Evolutionary conservation across 345 rosid genomes (phyloP).

Genomic region (Gossypium rotundifolium): DNA sequence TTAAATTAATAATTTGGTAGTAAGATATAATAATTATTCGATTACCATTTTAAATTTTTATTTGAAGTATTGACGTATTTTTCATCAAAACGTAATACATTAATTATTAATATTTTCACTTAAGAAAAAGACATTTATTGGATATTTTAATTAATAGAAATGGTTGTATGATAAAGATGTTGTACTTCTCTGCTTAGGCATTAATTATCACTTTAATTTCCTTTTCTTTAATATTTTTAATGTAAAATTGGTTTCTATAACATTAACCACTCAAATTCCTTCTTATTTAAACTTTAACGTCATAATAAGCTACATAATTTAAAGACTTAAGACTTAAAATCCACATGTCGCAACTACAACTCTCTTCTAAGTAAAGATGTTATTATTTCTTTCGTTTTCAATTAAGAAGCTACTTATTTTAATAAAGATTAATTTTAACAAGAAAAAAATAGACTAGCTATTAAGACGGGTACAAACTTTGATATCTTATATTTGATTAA

Average conservation of each 20-base stretch:
- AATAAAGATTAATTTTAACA: neutral
- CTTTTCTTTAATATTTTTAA: neutral
- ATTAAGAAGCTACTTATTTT: neutral
- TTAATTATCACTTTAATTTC: neutral
- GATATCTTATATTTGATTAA: too few species aligned
- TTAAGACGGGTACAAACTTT: too few species aligned
- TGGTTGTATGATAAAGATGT: too few species aligned
- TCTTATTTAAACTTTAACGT: neutral
- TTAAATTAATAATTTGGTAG: neutral
- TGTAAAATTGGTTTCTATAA: neutral
- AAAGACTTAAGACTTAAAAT: neutral
- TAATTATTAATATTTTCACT: too few species aligned
- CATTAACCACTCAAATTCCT: neutral
- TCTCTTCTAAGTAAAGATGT: neutral
- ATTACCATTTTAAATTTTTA: too few species aligned
- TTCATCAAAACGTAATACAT: too few species aligned
- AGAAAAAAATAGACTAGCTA: neutral
- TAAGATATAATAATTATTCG: too few species aligned
- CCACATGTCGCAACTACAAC: neutral
- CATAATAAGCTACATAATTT: neutral
- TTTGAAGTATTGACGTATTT: too few species aligned
- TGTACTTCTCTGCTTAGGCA: too few species aligned
- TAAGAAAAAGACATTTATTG: too few species aligned
- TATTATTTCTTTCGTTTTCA: neutral
- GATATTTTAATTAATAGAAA: too few species aligned